A percentile compares a stretch with the other conserved stretches of the same genome.
phyloP scores from a whole-genome alignment of 208 protist genomes.

The Crithidia thermophila region DNA sequence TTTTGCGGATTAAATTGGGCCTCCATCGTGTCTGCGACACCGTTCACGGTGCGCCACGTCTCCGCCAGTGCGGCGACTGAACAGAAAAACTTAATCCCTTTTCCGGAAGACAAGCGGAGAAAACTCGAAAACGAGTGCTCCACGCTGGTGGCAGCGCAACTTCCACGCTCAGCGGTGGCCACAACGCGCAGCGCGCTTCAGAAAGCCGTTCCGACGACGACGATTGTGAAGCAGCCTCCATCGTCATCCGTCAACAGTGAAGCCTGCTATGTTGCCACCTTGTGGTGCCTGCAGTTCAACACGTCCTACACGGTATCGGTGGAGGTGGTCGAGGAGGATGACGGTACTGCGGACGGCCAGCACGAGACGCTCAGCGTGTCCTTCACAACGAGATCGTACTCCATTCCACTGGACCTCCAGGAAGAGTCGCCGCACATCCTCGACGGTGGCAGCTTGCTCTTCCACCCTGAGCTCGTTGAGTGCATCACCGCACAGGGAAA shows the following conservation, averaged over 20 bases:
- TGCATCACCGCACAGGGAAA: slow-evolving; percentile 42
- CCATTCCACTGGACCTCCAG: slow-evolving; percentile 7
- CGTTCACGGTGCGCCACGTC: slow-evolving; percentile 3
- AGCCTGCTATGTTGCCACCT: slow-evolving; percentile 20
- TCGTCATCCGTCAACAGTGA: neutral
- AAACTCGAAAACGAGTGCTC: neutral
- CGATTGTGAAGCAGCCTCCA: neutral
- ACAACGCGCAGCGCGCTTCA: neutral
- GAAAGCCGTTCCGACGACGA: neutral
- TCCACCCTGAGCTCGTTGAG: slow-evolving; percentile 48
- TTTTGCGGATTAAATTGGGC: slow-evolving; percentile 26
- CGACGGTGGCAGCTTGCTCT: slow-evolving; percentile 25
- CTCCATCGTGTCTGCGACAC: slow-evolving; percentile 1
- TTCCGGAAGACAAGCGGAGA: neutral
- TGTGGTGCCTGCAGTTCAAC: slow-evolving; percentile 35
- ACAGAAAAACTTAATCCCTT: no score
- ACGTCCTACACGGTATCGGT: slow-evolving; percentile 26
- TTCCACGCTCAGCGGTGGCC: slow-evolving; percentile 1
- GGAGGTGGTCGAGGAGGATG: no score
- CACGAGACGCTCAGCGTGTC: no score
- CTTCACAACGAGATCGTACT: no score
- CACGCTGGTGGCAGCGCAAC: neutral
- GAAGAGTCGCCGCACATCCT: slow-evolving; percentile 2
- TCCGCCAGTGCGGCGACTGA: no score
- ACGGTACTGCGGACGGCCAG: neutral